A percentile compares a stretch with the other conserved stretches of the same genome.
phyloP scores from a whole-genome alignment of 2,329 filamentous ascomycete genomes.

The Cladosporium velox region DNA sequence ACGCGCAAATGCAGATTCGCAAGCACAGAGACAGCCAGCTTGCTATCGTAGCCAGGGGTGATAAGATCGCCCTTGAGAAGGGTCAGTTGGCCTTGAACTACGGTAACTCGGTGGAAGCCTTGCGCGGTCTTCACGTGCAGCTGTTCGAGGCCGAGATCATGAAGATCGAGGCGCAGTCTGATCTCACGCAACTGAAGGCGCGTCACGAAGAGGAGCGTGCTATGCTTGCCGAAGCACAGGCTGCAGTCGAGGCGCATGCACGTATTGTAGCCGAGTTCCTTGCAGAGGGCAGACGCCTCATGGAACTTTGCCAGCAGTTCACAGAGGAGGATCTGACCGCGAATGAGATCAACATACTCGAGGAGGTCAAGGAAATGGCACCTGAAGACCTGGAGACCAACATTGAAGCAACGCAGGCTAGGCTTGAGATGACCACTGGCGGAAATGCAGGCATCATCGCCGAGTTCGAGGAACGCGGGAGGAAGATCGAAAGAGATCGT shows the following conservation, averaged over 20 bases:
- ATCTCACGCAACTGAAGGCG: conserved; percentile 67
- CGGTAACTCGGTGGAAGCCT: conserved; percentile 60
- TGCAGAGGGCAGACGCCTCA: conserved; percentile 30
- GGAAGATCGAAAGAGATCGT: conserved; percentile 67
- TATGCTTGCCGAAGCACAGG: conserved; percentile 52
- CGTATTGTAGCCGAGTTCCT: conserved; percentile 40
- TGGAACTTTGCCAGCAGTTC: background rate
- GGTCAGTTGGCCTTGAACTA: conserved; percentile 54
- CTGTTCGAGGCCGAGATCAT: conserved; percentile 70
- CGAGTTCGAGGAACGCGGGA: conserved; percentile 73
- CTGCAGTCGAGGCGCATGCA: conserved; percentile 43
- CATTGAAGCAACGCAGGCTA: conserved; percentile 71
- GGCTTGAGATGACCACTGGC: conserved; percentile 72
- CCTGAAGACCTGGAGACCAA: conserved; percentile 68
- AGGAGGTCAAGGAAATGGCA: conserved; percentile 42
- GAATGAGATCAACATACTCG: conserved; percentile 30
- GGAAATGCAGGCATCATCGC: conserved; percentile 71
- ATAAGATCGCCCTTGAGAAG: conserved; percentile 35
- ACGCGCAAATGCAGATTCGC: conserved; percentile 43
- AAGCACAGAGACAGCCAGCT: conserved; percentile 52
- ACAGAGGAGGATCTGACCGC: conserved; percentile 31
- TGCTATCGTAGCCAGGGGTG: conserved; percentile 48
- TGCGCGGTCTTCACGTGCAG: conserved; percentile 64
- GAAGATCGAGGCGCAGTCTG: conserved; percentile 79
- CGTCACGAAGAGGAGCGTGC: conserved; percentile 64